Evolutionary conservation across 139 green algal species (phyloP), one percentile per base, ranked within the genome.

Genomic region (Micromonas pusilla): DNA sequence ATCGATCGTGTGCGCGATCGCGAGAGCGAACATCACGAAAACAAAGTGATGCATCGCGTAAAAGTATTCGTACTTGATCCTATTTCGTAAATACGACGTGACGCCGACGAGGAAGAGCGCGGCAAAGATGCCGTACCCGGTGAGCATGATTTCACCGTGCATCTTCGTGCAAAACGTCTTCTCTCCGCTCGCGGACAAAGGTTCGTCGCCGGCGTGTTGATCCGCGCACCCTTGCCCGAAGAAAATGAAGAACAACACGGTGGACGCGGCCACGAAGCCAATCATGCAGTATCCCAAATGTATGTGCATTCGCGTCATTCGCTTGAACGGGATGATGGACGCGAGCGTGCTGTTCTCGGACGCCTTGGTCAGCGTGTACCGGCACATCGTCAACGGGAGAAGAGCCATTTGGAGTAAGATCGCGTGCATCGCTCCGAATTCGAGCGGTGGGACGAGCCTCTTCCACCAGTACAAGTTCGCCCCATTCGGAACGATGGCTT

Each of bases 381-480:
- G 32, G 26, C 26, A 34, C 73, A 79, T 79, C 32, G 53, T 57
- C 4, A 79, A 23, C 21, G 73, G 73, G 4, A 79, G 52, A 4
- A 79, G 52, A 13, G 57, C 45, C 73, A 79, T 79, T 30, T 79
- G 73, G 23, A 79, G 33, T 25, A 79, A 53, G 9, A 79, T 52
- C 31, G 73, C 73, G 73, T 79, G 73, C 73, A 79, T 79, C 31
- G 54, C 54, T 28, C 73, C 73, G 25, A 79, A 79, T 52, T 79
- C 73, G 30, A 79, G 39, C 54, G 53, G 52, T 23, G 73, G 73
- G 16, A 32, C 33, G 25, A 74, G 33, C 37, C 66, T 28, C 66
- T 74, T 74, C 36, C 33, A 54, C 66, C 66, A 74, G 26, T 74
- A 74, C 34, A 62, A 31, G 34, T 52, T 52, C 16, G 66, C 66